Evolutionary conservation across 2,329 filamentous ascomycete species (phyloP), one percentile per base, ranked within the genome.

Genomic region (Aspergillus sp.): DNA sequence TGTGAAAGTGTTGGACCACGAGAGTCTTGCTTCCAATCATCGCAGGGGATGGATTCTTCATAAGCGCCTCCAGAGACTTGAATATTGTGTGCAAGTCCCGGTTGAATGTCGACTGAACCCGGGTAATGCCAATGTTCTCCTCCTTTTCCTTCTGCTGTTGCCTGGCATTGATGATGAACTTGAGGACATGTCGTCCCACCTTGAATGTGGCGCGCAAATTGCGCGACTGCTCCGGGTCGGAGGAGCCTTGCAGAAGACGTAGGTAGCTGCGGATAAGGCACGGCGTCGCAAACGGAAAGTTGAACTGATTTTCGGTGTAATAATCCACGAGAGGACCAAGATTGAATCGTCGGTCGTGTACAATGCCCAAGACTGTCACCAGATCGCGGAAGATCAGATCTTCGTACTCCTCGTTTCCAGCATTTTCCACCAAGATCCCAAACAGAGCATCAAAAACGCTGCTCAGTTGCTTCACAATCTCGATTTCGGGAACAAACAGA

Each of bases 11-110:
- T 71, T 99, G 94, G 11, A 97, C 91, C 2, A 95, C 86, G 46
- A 99, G 77, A 0, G 94, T 97, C 73, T 99, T 95, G 57, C 89
- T 97, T 32, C 94, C 94, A 13, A 97, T 89, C 20, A 97, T 77
- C 16, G 92, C 86, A 0, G 94, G 89, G 2, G 90, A 88, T 1
- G 85, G 80, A 68, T 90, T 96, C 54, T 86, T 85, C 90, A 99
- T 96, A 73, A 99, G 83, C 14, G 82, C 80, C 71, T 97, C 91
- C 20, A 99, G 79, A 1, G 90, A 88, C 67, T 91, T 92, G 77
- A 97, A 97, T 35, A 97, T 90, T 32, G 82, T 85, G 56, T 90
- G 86, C 51, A 97, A 75, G 62, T 96, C 89, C 55, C 90, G 83
- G 44, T 86, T 90, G 68, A 99, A 96, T 3, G 84, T 87, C 2